Conservation (phyloP, 164 flowering plant genomes). For the Taxillus chinensis region DNA sequence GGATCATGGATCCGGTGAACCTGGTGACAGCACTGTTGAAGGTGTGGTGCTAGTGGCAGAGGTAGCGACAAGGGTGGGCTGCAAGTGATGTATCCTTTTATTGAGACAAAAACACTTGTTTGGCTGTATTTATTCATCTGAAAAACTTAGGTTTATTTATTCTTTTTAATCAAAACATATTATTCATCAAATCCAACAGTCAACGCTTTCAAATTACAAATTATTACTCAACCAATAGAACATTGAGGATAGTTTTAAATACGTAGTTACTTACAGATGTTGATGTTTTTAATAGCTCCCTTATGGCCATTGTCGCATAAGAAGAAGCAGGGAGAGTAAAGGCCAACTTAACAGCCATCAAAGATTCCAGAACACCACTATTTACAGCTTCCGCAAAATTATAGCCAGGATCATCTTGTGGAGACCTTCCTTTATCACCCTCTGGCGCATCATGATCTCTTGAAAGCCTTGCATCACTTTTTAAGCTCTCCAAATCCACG, state of each 20-base stretch:
- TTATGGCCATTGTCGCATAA: conserved; percentile 96
- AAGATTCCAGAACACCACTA: conserved; percentile 3
- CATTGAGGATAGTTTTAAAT: not conserved
- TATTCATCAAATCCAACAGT: not conserved
- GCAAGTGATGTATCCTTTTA: no score
- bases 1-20: no score
- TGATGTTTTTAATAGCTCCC: conserved; percentile 87
- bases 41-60: no score
- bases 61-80: no score
- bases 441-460: conserved; percentile 11
- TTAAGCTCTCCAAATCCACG: conserved; percentile 9
- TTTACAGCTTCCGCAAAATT: conserved; percentile 12
- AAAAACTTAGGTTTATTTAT: no score
- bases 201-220: no score
- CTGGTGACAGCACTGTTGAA: no score
- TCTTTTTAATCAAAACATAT: not conserved
- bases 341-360: conserved; percentile 61
- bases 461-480: conserved; percentile 9
- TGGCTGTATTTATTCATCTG: no score
- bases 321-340: conserved; percentile 84
- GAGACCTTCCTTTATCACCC: conserved; percentile 11
- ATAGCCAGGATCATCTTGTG: conserved; percentile 10
- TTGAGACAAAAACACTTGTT: no score
- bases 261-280: conserved; percentile 54
- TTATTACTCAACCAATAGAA: not conserved